A percentile compares a stretch with the other conserved stretches of the same genome.
Evolutionary conservation across 2,329 filamentous ascomycete species (phyloP).

Genomic region (Diatrype stigma): DNA sequence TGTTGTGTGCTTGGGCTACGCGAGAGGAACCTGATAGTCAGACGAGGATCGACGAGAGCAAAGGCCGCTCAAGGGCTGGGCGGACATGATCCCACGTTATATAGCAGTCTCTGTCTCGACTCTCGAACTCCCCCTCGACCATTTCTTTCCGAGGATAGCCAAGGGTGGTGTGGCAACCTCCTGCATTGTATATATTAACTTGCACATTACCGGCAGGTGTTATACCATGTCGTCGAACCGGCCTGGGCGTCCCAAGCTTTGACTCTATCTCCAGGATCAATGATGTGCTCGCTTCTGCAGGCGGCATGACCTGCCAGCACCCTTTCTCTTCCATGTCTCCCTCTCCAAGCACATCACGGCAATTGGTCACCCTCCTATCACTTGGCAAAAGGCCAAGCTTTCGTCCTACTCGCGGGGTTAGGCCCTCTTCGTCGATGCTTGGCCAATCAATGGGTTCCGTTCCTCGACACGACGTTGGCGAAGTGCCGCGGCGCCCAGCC

Average conservation of each 20-base stretch:
- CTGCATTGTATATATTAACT: not conserved
- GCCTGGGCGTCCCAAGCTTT: not conserved
- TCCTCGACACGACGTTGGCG: not conserved
- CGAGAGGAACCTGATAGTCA: not conserved
- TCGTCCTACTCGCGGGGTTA: not conserved
- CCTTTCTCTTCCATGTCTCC: not conserved
- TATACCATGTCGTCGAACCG: not conserved
- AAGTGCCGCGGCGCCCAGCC: not conserved
- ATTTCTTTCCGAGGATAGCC: not conserved
- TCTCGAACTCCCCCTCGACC: not conserved
- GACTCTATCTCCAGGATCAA: not conserved
- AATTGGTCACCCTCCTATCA: not conserved
- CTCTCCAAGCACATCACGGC: not conserved
- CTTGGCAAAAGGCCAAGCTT: not conserved
- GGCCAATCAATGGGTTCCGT: not conserved
- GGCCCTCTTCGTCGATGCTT: not conserved
- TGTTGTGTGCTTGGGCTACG: conserved; percentile 11
- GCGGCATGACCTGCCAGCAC: not conserved
- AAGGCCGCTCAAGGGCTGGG: not conserved
- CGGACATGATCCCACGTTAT: not conserved
- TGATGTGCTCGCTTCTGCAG: not conserved
- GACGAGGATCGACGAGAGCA: not conserved
- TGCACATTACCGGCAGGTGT: not conserved
- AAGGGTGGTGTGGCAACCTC: not conserved
- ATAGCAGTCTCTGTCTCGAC: not conserved